phyloP scores from a whole-genome alignment of 768 basidiomycete species.

The Paxillus involutus region DNA sequence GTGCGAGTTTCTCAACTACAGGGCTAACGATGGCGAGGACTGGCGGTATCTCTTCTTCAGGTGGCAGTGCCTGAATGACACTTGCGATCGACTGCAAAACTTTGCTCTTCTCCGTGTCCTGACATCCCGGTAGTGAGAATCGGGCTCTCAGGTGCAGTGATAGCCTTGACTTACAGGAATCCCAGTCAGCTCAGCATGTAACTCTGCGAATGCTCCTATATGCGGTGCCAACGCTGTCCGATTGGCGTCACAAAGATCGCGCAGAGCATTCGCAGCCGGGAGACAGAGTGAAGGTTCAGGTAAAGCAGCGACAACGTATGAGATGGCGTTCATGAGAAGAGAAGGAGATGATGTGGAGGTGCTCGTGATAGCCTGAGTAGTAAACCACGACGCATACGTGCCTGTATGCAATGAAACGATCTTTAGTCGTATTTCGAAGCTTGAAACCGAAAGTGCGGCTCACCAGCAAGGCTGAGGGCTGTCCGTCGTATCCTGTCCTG shows the following conservation, averaged over 20 bases:
- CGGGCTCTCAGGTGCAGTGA: not conserved
- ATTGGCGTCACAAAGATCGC: constrained; percentile 89
- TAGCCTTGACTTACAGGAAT: constrained; percentile 59
- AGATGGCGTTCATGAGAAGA: constrained; percentile 63
- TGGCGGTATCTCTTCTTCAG: constrained; percentile 73
- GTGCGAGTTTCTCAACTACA: constrained; percentile 67
- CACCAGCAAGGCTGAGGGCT: constrained; percentile 73
- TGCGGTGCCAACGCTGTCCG: constrained; percentile 79
- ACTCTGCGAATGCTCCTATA: constrained; percentile 79
- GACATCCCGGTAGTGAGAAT: constrained; percentile 1
- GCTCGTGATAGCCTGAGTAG: constrained; percentile 41
- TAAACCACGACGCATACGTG: constrained; percentile 79
- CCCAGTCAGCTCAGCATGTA: constrained; percentile 73
- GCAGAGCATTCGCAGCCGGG: constrained; percentile 77
- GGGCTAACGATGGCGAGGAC: constrained; percentile 78
- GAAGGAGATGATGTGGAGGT: constrained; percentile 33
- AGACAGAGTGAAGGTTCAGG: constrained; percentile 63
- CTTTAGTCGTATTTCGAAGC: not conserved
- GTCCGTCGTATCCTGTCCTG: constrained; percentile 71
- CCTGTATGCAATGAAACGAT: constrained; percentile 37
- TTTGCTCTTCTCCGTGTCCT: constrained; percentile 88
- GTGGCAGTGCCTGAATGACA: constrained; percentile 87
- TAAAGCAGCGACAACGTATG: constrained; percentile 70
- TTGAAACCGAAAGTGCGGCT: constrained; percentile 13
- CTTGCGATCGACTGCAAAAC: constrained; percentile 91